These are phyloP conservation scores for Trichoderma semiorbis DNA, from an alignment of 2,329 filamentous ascomycete species.

Conservation along the genomic window DNA sequence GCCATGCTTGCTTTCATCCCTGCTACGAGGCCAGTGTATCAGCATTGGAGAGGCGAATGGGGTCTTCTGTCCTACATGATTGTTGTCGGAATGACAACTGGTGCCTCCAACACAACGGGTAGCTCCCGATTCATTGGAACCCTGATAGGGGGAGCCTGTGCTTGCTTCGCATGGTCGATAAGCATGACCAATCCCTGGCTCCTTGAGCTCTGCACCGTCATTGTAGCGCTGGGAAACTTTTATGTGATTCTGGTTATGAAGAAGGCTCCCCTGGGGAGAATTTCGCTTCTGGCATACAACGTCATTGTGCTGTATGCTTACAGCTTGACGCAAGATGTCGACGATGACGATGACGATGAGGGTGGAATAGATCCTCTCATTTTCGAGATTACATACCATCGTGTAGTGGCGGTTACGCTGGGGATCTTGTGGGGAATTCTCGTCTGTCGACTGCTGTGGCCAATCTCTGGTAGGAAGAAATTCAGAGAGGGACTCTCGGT, in stretches of 20 bases:
- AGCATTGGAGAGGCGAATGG: conserved; percentile 93
- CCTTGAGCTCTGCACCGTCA: conserved; percentile 77
- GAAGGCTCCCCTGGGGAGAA: conserved; percentile 86
- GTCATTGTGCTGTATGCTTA: conserved; percentile 93
- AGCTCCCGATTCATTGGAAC: conserved; percentile 84
- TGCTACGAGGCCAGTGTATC: conserved; percentile 73
- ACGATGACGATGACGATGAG: conserved; percentile 82
- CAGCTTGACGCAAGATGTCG: conserved; percentile 75
- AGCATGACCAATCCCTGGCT: conserved; percentile 69
- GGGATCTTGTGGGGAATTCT: conserved; percentile 92
- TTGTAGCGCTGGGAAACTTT: conserved; percentile 79
- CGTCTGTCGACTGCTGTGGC: conserved; percentile 86
- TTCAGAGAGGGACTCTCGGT: conserved; percentile 85
- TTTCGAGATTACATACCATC: conserved; percentile 80
- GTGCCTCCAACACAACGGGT: conserved; percentile 90
- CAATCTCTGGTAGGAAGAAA: conserved; percentile 83
- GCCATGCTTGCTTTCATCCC: conserved; percentile 84
- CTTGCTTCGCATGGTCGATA: conserved; percentile 73
- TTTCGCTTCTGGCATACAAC: conserved; percentile 94
- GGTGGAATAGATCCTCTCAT: conserved; percentile 82
- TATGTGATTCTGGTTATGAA: conserved; percentile 82
- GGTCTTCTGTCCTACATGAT: conserved; percentile 96
- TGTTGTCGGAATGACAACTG: conserved; percentile 96
- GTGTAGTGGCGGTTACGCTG: conserved; percentile 78
- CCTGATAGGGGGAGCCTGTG: conserved; percentile 71